phyloP scores from a whole-genome alignment of 306 rosid genomes.

The Lathyrus sativus region DNA sequence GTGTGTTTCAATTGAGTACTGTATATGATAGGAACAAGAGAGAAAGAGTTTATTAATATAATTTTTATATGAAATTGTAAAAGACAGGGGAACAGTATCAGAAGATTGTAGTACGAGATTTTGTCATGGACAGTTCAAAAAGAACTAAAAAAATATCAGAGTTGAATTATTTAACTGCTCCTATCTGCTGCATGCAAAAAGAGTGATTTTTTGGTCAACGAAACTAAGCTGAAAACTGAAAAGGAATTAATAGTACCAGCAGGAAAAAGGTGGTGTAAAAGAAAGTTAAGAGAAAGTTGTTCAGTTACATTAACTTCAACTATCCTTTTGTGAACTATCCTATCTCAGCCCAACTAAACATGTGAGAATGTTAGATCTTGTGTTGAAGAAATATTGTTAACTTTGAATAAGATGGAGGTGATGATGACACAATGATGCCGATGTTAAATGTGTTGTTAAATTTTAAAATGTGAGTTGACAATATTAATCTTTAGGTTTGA shows the following conservation, averaged over 20 bases:
- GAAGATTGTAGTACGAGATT: conserved; percentile 40
- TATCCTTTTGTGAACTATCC: neutral
- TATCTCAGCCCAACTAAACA: too few relatives aligned
- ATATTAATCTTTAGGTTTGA: too few relatives aligned
- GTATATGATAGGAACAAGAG: conserved; percentile 33
- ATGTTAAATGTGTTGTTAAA: too few relatives aligned
- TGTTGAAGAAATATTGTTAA: too few relatives aligned
- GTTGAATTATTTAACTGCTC: conserved; percentile 34
- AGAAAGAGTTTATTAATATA: neutral
- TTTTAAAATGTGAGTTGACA: too few relatives aligned
- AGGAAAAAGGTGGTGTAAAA: neutral
- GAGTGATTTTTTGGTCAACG: conserved; percentile 25
- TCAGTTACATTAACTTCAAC: neutral
- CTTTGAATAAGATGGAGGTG: too few relatives aligned
- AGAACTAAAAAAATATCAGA: conserved; percentile 26
- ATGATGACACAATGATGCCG: too few relatives aligned
- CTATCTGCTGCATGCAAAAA: conserved; percentile 27
- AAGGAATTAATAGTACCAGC: neutral
- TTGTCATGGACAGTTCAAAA: conserved; percentile 42
- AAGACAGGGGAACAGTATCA: conserved; percentile 28
- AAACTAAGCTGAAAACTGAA: conserved; percentile 16
- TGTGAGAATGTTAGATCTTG: too few relatives aligned
- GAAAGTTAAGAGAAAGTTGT: neutral
- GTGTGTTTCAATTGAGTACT: neutral
- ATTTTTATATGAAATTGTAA: conserved; percentile 23